Evolutionary conservation across 139 green algal genomes (phyloP).

Genomic region (Pleodorina starrii): DNA sequence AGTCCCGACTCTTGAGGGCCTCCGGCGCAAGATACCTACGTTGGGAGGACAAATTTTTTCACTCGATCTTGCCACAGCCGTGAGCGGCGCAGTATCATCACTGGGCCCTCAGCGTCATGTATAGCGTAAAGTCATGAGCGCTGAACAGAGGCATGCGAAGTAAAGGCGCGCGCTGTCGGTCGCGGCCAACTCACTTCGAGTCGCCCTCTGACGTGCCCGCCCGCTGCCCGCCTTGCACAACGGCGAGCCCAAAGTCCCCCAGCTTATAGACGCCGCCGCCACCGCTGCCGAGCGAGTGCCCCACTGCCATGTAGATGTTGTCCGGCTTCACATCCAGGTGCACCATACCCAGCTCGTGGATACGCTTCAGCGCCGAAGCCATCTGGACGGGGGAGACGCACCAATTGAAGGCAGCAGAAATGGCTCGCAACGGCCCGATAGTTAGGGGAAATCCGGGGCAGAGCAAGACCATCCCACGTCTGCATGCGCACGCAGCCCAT

Average conservation of each 20-base stretch:
- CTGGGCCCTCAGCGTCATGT: too few species aligned
- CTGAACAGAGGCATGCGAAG: too few species aligned
- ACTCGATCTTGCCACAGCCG: too few species aligned
- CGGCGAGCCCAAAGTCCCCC: conserved; percentile 93
- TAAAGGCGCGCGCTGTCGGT: too few species aligned
- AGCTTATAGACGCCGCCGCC: conserved; percentile 75
- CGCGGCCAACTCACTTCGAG: conserved; percentile 75
- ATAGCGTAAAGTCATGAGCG: too few species aligned
- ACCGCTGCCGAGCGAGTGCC: background rate
- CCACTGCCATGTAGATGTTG: conserved; percentile 86
- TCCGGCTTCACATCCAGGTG: conserved; percentile 98
- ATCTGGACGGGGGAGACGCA: too few species aligned
- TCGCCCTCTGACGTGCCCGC: conserved; percentile 81
- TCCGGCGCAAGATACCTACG: conserved; percentile 91
- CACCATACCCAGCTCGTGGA: conserved; percentile 86
- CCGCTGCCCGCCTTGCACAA: conserved; percentile 54
- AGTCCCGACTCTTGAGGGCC: conserved; percentile 78
- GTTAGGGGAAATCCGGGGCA: background rate
- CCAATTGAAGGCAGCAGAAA: too few species aligned
- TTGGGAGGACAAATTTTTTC: too few species aligned
- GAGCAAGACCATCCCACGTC: too few species aligned
- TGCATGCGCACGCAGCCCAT: too few species aligned
- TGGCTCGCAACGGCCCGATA: too few species aligned
- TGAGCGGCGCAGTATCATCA: too few species aligned
- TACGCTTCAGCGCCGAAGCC: conserved; percentile 80